Evolutionary conservation across 805 yeast species (phyloP).

Genomic region (Candida sphagnicola): DNA sequence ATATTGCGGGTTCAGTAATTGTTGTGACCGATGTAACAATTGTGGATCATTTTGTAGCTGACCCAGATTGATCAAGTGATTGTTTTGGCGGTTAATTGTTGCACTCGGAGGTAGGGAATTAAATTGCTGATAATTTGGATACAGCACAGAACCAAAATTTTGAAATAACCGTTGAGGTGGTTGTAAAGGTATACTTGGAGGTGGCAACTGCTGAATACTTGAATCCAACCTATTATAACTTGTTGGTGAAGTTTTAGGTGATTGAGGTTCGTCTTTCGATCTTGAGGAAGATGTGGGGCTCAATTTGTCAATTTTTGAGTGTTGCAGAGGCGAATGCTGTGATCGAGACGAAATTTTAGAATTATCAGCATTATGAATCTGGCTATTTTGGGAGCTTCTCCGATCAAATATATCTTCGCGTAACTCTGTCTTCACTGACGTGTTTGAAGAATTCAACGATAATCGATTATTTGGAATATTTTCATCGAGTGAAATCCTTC

Average conservation of each 20-base stretch:
- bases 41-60: slow-evolving; percentile 2
- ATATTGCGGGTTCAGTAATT: background rate
- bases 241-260: slow-evolving; percentile 37
- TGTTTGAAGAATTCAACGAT: background rate
- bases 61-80: background rate
- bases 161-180: slow-evolving; percentile 11
- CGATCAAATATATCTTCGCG: slow-evolving; percentile 38
- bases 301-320: background rate
- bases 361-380: slow-evolving; percentile 1
- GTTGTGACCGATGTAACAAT: slow-evolving; percentile 2
- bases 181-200: slow-evolving; percentile 4
- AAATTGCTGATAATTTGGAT: slow-evolving; percentile 7
- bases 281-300: slow-evolving; percentile 24
- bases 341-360: slow-evolving; percentile 4
- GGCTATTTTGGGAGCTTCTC: slow-evolving; percentile 2
- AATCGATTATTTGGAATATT: slow-evolving; percentile 7
- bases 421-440: slow-evolving; percentile 17
- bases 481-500: slow-evolving; percentile 6
- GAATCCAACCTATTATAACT: slow-evolving; percentile 1
- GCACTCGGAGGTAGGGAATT: slow-evolving; percentile 6
- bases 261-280: slow-evolving; percentile 32
- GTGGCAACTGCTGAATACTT: slow-evolving; percentile 5
- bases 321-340: background rate
- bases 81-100: slow-evolving; percentile 2
- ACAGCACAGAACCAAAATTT: slow-evolving; percentile 11